Evolutionary conservation across 306 rosid genomes (phyloP).

Genomic region (Bauhinia variegata): DNA sequence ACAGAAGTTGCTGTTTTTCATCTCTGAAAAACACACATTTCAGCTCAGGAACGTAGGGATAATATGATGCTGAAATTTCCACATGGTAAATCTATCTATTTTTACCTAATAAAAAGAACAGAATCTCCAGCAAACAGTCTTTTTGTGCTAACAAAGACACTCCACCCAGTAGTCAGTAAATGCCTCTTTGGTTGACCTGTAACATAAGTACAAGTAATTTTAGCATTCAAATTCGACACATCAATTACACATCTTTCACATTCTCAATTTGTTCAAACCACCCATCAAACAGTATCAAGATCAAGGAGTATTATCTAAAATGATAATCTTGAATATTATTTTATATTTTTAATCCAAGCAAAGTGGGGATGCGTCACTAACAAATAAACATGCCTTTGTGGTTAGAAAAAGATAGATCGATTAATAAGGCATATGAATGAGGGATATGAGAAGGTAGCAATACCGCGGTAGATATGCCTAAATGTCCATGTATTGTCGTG

Average conservation of each 20-base stretch:
- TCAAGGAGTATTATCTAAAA: neutral
- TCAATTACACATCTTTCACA: slow-evolving; percentile 20
- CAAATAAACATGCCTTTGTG: neutral
- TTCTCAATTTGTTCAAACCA: slow-evolving; percentile 1
- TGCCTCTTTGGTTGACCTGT: slow-evolving; percentile 98
- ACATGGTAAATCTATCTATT: slow-evolving; percentile 14
- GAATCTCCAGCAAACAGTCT: slow-evolving; percentile 97
- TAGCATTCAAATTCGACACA: slow-evolving; percentile 29
- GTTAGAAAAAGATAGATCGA: neutral
- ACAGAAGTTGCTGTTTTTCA: slow-evolving; percentile 88
- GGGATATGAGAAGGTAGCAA: slow-evolving; percentile 27
- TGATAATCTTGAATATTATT: neutral
- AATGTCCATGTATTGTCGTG: slow-evolving; percentile 90
- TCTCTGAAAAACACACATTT: slow-evolving; percentile 56
- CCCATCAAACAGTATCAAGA: neutral
- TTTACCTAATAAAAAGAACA: slow-evolving; percentile 91
- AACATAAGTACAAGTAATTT: slow-evolving; percentile 38
- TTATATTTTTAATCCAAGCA: slow-evolving; percentile 16
- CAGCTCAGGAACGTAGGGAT: slow-evolving; percentile 29
- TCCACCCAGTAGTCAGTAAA: slow-evolving; percentile 97
- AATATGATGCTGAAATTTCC: slow-evolving; percentile 29
- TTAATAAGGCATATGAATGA: slow-evolving; percentile 3
- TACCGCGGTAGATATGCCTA: slow-evolving; percentile 96
- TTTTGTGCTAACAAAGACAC: slow-evolving; percentile 95
- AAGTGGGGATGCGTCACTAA: slow-evolving; percentile 4